Evolutionary conservation across 2,329 filamentous ascomycete genomes (phyloP).

Genomic region (Thelonectria blattea): DNA sequence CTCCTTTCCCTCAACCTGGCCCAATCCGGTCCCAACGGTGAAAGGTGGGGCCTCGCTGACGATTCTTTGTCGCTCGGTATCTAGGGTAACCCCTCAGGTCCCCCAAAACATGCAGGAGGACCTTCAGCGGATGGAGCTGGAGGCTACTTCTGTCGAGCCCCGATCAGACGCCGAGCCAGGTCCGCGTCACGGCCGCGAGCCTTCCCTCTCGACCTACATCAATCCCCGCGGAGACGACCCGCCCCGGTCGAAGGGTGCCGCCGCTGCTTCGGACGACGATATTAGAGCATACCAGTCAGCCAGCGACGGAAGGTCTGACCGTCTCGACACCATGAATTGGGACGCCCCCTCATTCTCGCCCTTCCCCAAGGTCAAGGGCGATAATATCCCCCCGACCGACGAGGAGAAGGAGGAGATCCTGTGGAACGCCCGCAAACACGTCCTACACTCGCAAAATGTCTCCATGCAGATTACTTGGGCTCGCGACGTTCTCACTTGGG

Average conservation of each 20-base stretch:
- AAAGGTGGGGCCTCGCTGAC: slow-evolving; percentile 48
- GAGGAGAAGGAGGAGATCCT: slow-evolving; percentile 92
- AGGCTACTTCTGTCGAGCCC: slow-evolving; percentile 62
- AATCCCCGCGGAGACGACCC: slow-evolving; percentile 38
- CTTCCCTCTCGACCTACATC: slow-evolving; percentile 51
- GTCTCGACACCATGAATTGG: slow-evolving; percentile 53
- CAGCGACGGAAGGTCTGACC: slow-evolving; percentile 42
- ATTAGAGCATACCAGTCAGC: slow-evolving; percentile 47
- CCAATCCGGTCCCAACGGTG: slow-evolving; percentile 38
- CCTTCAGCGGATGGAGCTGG: slow-evolving; percentile 87
- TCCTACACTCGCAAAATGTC: slow-evolving; percentile 92
- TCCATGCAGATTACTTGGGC: slow-evolving; percentile 98
- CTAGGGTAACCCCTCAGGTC: slow-evolving; percentile 91
- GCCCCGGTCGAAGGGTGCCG: slow-evolving; percentile 41
- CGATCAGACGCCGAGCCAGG: slow-evolving; percentile 42
- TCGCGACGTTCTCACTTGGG: slow-evolving; percentile 87
- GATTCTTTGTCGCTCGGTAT: slow-evolving; percentile 41
- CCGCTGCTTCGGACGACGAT: slow-evolving; percentile 45
- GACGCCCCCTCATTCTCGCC: slow-evolving; percentile 82
- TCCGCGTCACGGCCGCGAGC: slow-evolving; percentile 50
- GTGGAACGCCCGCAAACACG: slow-evolving; percentile 81
- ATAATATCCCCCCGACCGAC: slow-evolving; percentile 91
- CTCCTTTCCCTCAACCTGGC: slow-evolving; percentile 32
- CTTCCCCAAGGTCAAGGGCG: slow-evolving; percentile 84
- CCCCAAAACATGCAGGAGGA: slow-evolving; percentile 96